phyloP scores from a whole-genome alignment of 306 rosid species.

The Cucurbita moschata region DNA sequence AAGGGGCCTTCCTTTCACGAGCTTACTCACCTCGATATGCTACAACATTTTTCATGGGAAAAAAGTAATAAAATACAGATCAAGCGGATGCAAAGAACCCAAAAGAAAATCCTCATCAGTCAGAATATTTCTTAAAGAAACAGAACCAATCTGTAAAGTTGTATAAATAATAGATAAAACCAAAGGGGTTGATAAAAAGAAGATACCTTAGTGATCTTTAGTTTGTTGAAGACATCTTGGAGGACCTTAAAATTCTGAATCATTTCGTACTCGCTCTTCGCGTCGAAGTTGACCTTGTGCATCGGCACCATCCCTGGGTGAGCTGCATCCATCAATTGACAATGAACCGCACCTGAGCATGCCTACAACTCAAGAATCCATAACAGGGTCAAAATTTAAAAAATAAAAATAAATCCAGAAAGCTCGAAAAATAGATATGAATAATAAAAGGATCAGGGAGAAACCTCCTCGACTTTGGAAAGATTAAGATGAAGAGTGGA shows the following conservation, averaged over 20 bases:
- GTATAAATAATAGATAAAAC: not conserved
- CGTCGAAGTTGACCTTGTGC: constrained; percentile 96
- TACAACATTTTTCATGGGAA: constrained; percentile 6
- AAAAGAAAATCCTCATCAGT: not conserved
- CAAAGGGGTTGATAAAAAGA: not conserved
- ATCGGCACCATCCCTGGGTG: constrained; percentile 89
- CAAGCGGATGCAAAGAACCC: not conserved
- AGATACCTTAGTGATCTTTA: constrained; percentile 75
- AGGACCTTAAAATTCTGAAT: constrained; percentile 97
- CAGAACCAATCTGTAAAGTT: not conserved
- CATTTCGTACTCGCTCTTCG: constrained; percentile 91
- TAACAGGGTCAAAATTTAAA: not conserved
- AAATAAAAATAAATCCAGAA: not conserved
- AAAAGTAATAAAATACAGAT: not conserved
- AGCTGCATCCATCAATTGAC: constrained; percentile 80
- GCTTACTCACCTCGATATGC: constrained; percentile 87
- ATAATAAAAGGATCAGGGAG: not conserved
- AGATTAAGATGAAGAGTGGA: constrained; percentile 79
- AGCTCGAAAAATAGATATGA: not conserved
- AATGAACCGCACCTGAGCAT: constrained; percentile 85
- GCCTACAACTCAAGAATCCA: constrained; percentile 31
- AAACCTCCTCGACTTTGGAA: constrained; percentile 80
- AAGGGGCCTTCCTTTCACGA: constrained; percentile 83
- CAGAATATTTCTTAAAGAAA: not conserved
- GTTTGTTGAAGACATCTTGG: constrained; percentile 87